Evolutionary conservation across 2,329 filamentous ascomycete genomes (phyloP).

Genomic region (Phaeosphaeria sp.): DNA sequence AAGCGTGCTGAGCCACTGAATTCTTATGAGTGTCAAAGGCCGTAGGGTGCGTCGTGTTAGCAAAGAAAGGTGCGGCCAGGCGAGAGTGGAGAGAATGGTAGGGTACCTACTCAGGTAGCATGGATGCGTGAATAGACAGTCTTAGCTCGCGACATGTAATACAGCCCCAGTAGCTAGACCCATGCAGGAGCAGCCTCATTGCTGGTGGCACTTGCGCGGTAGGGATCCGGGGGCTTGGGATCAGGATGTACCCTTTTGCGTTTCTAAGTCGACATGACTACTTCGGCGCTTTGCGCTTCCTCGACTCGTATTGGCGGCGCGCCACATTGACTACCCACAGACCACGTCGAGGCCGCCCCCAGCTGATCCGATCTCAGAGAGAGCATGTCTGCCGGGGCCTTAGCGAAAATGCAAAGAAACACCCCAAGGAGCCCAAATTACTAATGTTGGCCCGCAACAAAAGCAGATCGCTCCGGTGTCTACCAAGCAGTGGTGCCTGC

Average conservation of each 20-base stretch:
- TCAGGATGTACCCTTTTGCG: conserved; percentile 36
- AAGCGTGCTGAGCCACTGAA: conserved; percentile 46
- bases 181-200: conserved; percentile 35
- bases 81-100: conserved; percentile 42
- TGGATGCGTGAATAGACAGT: conserved; percentile 40
- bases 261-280: conserved; percentile 41
- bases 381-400: conserved; percentile 36
- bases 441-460: conserved; percentile 39
- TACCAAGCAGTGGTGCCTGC: conserved; percentile 19
- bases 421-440: conserved; percentile 29
- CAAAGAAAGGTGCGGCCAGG: conserved; percentile 34
- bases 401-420: conserved; percentile 39
- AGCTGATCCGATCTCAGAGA: conserved; percentile 40
- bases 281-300: conserved; percentile 37
- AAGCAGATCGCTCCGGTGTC: conserved; percentile 25
- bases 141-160: conserved; percentile 41
- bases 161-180: conserved; percentile 35
- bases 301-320: conserved; percentile 44
- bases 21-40: conserved; percentile 31
- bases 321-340: conserved; percentile 46
- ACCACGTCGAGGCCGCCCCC: conserved; percentile 31
- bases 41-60: conserved; percentile 33
- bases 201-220: conserved; percentile 29
- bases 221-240: conserved; percentile 45
- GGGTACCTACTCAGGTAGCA: conserved; percentile 20